A percentile compares a stretch with the other conserved stretches of the same genome.
phyloP scores from a whole-genome alignment of 345 rosid genomes.

The Ceriops tagal region DNA sequence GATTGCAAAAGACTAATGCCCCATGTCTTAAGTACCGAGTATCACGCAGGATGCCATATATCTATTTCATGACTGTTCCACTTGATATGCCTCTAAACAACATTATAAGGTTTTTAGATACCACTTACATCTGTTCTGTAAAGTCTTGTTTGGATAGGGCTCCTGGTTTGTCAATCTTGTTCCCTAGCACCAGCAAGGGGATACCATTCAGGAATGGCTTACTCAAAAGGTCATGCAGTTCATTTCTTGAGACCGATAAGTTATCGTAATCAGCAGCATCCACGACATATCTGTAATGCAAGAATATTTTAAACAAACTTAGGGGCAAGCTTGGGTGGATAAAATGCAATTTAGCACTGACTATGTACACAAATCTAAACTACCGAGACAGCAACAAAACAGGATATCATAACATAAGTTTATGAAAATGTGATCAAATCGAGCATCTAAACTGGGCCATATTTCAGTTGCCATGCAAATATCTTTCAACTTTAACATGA shows the following conservation, averaged over 20 bases:
- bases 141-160: conserved; percentile 55
- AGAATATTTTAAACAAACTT: background rate
- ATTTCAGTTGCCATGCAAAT: too few relatives aligned
- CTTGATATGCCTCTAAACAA: background rate
- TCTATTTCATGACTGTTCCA: background rate
- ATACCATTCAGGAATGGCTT: conserved; percentile 59
- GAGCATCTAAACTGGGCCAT: too few relatives aligned
- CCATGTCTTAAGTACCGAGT: too few relatives aligned
- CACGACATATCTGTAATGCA: conserved; percentile 51
- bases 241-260: conserved; percentile 54
- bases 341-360: too few relatives aligned
- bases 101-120: background rate
- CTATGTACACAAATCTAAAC: too few relatives aligned
- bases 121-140: conserved; percentile 51
- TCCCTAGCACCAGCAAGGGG: conserved; percentile 66
- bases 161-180: conserved; percentile 68
- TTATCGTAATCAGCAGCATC: conserved; percentile 71
- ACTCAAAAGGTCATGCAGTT: conserved; percentile 68
- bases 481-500: too few relatives aligned
- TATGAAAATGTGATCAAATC: too few relatives aligned
- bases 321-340: too few relatives aligned
- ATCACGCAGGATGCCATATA: too few relatives aligned
- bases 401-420: too few relatives aligned
- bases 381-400: too few relatives aligned
- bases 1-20: background rate